Evolutionary conservation across 2,329 filamentous ascomycete genomes (phyloP).

Genomic region (Chrysosphaeria jannelii): DNA sequence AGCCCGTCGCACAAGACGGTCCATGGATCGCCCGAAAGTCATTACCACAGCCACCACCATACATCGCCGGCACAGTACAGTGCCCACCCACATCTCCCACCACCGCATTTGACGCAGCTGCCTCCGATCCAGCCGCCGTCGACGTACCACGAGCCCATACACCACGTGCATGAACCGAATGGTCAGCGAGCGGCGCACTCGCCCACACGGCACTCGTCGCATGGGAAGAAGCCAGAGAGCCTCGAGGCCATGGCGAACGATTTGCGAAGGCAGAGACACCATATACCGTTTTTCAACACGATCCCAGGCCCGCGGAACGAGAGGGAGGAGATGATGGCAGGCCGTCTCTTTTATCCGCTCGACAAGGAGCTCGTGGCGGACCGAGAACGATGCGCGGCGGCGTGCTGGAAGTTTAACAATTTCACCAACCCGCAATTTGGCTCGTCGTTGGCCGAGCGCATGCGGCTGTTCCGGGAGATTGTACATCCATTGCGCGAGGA

Average conservation of each 20-base stretch:
- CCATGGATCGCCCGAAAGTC: too few relatives aligned
- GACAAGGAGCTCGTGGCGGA: slow-evolving; percentile 52
- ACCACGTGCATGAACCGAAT: too few relatives aligned
- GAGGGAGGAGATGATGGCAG: slow-evolving; percentile 71
- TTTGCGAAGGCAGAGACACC: slow-evolving; percentile 16
- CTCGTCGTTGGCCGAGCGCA: slow-evolving; percentile 35
- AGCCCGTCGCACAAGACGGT: too few relatives aligned
- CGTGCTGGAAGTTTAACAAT: slow-evolving; percentile 67
- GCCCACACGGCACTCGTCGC: neutral
- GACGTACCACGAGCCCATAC: too few relatives aligned
- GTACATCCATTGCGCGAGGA: slow-evolving; percentile 30
- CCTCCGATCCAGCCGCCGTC: slow-evolving; percentile 31
- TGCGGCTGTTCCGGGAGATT: slow-evolving; percentile 41
- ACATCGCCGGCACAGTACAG: too few relatives aligned
- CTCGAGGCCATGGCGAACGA: slow-evolving; percentile 1
- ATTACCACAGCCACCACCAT: too few relatives aligned
- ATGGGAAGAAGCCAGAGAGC: neutral
- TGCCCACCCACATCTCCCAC: too few relatives aligned
- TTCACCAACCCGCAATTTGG: slow-evolving; percentile 45
- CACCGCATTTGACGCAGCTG: slow-evolving; percentile 18
- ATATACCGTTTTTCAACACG: slow-evolving; percentile 20
- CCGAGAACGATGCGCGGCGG: slow-evolving; percentile 54
- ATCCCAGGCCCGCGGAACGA: slow-evolving; percentile 17
- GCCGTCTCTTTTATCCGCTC: slow-evolving; percentile 51
- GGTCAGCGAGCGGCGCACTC: neutral